Evolutionary conservation across 768 basidiomycete species (phyloP).

Genomic region (Rhizopogon rudus): DNA sequence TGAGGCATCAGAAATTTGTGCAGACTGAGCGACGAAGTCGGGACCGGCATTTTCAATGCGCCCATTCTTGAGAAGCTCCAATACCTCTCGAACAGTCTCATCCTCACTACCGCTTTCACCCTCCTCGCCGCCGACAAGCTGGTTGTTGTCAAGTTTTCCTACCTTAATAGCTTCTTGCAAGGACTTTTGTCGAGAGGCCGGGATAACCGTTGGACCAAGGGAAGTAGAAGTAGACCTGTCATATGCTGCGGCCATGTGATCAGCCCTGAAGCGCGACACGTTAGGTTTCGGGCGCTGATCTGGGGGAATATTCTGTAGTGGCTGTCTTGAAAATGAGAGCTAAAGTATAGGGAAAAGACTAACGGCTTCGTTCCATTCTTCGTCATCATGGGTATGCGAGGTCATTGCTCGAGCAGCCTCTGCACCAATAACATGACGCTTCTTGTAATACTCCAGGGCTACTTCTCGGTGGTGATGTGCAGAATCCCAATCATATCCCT

Average conservation of each 20-base stretch:
- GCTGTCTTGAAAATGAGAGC: background rate
- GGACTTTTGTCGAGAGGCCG: slow-evolving; percentile 41
- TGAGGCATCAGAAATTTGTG: background rate
- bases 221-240: slow-evolving; percentile 37
- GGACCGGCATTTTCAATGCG: slow-evolving; percentile 52
- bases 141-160: slow-evolving; percentile 51
- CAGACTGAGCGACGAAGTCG: slow-evolving; percentile 21
- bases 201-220: slow-evolving; percentile 36
- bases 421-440: slow-evolving; percentile 51
- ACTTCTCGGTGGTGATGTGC: slow-evolving; percentile 72
- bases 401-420: slow-evolving; percentile 49
- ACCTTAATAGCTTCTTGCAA: slow-evolving; percentile 48
- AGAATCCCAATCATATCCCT: slow-evolving; percentile 54
- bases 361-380: slow-evolving; percentile 43
- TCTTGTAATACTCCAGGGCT: slow-evolving; percentile 64
- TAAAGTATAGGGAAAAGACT: slow-evolving; percentile 11
- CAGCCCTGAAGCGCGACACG: slow-evolving; percentile 64
- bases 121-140: slow-evolving; percentile 44
- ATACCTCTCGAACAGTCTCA: slow-evolving; percentile 42
- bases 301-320: slow-evolving; percentile 35
- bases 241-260: slow-evolving; percentile 46
- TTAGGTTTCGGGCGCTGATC: slow-evolving; percentile 43
- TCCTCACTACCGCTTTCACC: slow-evolving; percentile 54
- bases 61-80: slow-evolving; percentile 47
- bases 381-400: slow-evolving; percentile 37